phyloP scores from a whole-genome alignment of 2,329 filamentous ascomycete species.

The Colletotrichum melonis region DNA sequence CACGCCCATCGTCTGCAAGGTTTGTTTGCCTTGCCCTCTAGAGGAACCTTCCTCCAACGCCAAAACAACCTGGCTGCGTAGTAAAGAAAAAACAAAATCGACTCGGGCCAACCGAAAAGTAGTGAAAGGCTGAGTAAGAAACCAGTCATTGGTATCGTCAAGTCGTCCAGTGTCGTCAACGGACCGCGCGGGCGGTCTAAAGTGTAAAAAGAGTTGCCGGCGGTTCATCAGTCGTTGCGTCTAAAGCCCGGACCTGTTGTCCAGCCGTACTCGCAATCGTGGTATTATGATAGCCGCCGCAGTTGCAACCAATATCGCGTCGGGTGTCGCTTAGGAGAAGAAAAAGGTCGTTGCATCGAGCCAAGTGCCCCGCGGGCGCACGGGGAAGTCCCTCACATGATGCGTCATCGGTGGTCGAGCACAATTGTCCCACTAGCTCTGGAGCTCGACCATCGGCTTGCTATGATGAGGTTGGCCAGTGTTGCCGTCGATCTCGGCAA shows the following conservation, averaged over 20 bases:
- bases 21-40: slow-evolving; percentile 22
- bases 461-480: slow-evolving; percentile 16
- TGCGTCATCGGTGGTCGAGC: slow-evolving; percentile 17
- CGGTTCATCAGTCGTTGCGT: slow-evolving; percentile 21
- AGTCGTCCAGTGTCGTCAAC: slow-evolving; percentile 35
- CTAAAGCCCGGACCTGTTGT: background rate
- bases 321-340: slow-evolving; percentile 10
- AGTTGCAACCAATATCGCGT: background rate
- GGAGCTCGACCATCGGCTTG: slow-evolving; percentile 34
- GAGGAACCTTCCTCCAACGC: slow-evolving; percentile 34
- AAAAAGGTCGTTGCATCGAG: slow-evolving; percentile 14
- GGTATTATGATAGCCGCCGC: slow-evolving; percentile 7
- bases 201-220: slow-evolving; percentile 20
- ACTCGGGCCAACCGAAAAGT: slow-evolving; percentile 24
- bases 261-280: slow-evolving; percentile 6
- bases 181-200: slow-evolving; percentile 23
- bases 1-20: slow-evolving; percentile 11
- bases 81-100: slow-evolving; percentile 18
- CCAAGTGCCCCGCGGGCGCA: slow-evolving; percentile 13
- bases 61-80: slow-evolving; percentile 32
- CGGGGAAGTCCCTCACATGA: slow-evolving; percentile 7
- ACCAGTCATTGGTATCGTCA: slow-evolving; percentile 37
- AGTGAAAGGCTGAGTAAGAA: slow-evolving; percentile 26
- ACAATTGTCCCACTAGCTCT: slow-evolving; percentile 33
- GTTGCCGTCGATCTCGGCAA: slow-evolving; percentile 29